Base-by-base conservation (phyloP, 2,329 filamentous ascomycete genomes). In the Leptographium wingfieldii region DNA sequence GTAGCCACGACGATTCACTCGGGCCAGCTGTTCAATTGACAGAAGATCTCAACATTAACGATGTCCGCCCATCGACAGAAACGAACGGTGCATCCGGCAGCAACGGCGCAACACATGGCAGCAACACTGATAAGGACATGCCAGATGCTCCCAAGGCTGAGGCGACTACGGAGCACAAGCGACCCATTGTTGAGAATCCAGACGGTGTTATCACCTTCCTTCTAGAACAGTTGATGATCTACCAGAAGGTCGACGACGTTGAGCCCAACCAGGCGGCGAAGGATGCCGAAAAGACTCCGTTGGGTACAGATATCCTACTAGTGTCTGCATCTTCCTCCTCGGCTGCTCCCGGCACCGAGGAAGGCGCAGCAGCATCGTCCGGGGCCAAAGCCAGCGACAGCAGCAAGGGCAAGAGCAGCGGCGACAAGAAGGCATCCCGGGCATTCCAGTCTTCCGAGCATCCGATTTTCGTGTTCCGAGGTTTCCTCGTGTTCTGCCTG, bases 141-240 rank as follows among this genome's bases (percentile, higher is more conserved):
- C 71, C 76, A 2, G 87, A 90, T 66, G 80, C 76, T 25, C 77
- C 81, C 3, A 72, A 72, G 38, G 95, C 92, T 71, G 71, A 71
- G 29, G 65, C 77, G 3, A 66, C 74, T 0, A 70, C 74, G 43
- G 91, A 96, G 62, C 73, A 83, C 49, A 96, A 95, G 73, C 78
- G 88, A 10, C 92, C 94, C 1, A 80, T 92, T 14, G 85, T 96
- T 6, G 92, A 96, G 71, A 91, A 94, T 63, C 90, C 92, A 0
- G 94, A 97, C 71, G 94, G 94, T 4, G 90, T 99, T 3, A 86
- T 99, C 61, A 90, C 97, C 68, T 99, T 96, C 72, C 78, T 99
- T 27, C 83, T 99, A 5, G 95, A 89, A 61, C 94, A 99, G 71
- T 77, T 99, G 54, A 79, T 96, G 60, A 92, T 90, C 57, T 97